Conservation (phyloP, 2,329 filamentous ascomycete genomes). For the Neonectria magnoliae region DNA sequence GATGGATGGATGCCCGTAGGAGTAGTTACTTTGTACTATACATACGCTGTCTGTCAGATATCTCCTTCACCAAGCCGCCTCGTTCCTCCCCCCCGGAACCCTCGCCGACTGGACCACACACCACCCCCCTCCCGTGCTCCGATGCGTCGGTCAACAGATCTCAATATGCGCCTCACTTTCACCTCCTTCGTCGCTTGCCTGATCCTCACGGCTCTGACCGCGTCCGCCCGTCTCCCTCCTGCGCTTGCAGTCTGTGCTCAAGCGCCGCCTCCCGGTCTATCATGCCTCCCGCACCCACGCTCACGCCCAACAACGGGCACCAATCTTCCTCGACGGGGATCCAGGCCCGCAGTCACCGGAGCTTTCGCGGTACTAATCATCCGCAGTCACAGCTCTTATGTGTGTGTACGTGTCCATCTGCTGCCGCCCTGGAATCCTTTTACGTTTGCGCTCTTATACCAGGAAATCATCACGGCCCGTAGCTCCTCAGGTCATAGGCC, state of each 20-base stretch:
- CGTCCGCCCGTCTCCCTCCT: not conserved
- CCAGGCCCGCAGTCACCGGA: not conserved
- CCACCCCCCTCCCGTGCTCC: conserved; percentile 1
- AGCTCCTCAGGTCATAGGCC: conserved; percentile 6
- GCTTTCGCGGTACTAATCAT: conserved; percentile 10
- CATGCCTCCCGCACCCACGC: not conserved
- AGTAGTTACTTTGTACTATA: too few relatives aligned
- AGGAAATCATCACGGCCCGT: conserved; percentile 2
- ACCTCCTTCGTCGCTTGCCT: not conserved
- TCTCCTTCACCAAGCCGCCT: conserved; percentile 4
- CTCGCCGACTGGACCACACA: conserved; percentile 31
- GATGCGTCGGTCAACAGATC: conserved; percentile 26
- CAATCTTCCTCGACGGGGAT: not conserved
- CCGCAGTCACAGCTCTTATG: conserved; percentile 22
- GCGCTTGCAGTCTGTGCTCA: not conserved
- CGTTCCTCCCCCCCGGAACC: conserved; percentile 25
- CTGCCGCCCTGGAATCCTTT: conserved; percentile 16
- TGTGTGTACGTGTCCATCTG: conserved; percentile 16
- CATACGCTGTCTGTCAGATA: not conserved
- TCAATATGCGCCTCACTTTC: conserved; percentile 5
- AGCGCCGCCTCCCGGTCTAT: not conserved
- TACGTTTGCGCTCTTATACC: conserved; percentile 21
- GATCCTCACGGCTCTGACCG: not conserved
- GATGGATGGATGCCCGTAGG: conserved; percentile 2
- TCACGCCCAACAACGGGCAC: not conserved